These are phyloP conservation scores for Byssoonygena ceratinophila DNA, from an alignment of 2,329 filamentous ascomycete species.

Conservation along the genomic window DNA sequence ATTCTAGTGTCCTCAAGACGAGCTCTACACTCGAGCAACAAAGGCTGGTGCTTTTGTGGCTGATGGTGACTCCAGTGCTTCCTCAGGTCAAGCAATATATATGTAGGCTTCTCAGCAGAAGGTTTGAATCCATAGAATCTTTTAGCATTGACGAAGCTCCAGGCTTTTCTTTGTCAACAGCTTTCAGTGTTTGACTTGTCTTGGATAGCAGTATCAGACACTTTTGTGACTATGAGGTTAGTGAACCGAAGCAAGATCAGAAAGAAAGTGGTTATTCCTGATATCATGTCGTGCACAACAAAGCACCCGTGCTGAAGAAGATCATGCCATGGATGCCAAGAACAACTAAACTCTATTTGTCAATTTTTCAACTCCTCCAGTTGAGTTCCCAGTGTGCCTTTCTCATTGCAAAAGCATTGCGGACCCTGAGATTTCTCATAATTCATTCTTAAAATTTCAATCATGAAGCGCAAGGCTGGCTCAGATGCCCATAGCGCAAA, in stretches of 20 bases:
- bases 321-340: constrained; percentile 1
- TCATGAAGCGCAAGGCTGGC: constrained; percentile 39
- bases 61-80: neutral
- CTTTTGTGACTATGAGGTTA: too few species aligned
- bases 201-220: too few species aligned
- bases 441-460: neutral
- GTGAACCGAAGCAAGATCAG: too few species aligned
- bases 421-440: too few species aligned
- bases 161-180: neutral
- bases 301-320: too few species aligned
- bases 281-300: too few species aligned
- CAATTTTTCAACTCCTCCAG: neutral
- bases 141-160: neutral
- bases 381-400: neutral
- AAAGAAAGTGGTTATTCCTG: too few species aligned
- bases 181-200: too few species aligned
- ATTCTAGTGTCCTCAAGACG: neutral
- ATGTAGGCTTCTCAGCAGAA: too few species aligned
- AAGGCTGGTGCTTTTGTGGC: too few species aligned
- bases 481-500: constrained; percentile 22
- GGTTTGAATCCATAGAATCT: too few species aligned
- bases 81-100: neutral
- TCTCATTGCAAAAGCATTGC: neutral
- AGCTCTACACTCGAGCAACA: neutral
- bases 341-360: neutral